phyloP scores from a whole-genome alignment of 2,329 filamentous ascomycete genomes.

The Raffaelea albimanens region DNA sequence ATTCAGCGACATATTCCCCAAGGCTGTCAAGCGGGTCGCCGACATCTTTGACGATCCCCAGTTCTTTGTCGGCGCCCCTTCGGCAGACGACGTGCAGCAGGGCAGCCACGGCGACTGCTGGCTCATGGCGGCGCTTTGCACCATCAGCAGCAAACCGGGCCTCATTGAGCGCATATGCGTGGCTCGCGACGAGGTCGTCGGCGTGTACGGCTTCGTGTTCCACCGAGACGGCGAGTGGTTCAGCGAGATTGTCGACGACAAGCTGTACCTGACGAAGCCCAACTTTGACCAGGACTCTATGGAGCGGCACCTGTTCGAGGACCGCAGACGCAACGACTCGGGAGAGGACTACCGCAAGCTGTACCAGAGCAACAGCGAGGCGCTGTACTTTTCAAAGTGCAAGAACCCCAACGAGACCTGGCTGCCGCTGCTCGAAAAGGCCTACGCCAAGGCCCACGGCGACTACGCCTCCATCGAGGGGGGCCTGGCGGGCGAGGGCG shows the following conservation, averaged over 20 bases:
- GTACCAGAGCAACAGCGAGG: conserved; percentile 58
- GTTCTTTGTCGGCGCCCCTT: conserved; percentile 71
- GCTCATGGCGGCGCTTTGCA: conserved; percentile 73
- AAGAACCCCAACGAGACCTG: conserved; percentile 62
- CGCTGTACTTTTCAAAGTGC: conserved; percentile 63
- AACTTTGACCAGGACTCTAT: conserved; percentile 51
- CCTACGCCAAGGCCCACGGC: conserved; percentile 67
- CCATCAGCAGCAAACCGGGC: conserved; percentile 62
- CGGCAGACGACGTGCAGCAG: conserved; percentile 69
- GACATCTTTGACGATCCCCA: conserved; percentile 69
- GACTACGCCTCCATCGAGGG: conserved; percentile 66
- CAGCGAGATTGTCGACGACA: conserved; percentile 48
- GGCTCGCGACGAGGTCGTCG: conserved; percentile 59
- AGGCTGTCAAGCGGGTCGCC: conserved; percentile 56
- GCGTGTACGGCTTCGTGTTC: conserved; percentile 81
- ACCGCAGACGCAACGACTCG: conserved; percentile 38
- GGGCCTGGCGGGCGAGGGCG: conserved; percentile 42
- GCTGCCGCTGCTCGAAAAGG: conserved; percentile 65
- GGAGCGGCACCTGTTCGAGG: conserved; percentile 36
- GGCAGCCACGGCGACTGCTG: conserved; percentile 76
- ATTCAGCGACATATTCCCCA: too few relatives aligned
- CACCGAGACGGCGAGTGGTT: conserved; percentile 70
- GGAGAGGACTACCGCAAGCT: conserved; percentile 51
- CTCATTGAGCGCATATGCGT: conserved; percentile 68
- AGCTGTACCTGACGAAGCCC: conserved; percentile 45